Base-by-base conservation (phyloP, 2,329 filamentous ascomycete species). In the Talaromyces marneffei region DNA sequence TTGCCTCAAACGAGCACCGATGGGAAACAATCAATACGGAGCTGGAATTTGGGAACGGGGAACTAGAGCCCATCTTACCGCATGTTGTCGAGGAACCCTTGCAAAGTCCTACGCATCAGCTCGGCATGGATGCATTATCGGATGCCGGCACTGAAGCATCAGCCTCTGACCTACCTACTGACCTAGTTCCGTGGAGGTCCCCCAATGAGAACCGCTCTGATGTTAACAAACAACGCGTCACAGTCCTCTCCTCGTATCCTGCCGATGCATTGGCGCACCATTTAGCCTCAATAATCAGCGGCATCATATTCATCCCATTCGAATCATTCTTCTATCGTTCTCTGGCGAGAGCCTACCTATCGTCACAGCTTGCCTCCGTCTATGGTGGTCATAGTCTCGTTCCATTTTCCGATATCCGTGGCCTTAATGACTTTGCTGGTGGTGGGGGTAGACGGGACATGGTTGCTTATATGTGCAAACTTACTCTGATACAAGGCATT, bases 231-330 rank as follows among this genome's bases (percentile, higher is more conserved):
- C 75, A 77, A 64, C 71, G 75, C 50, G 72, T 79, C 16, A 79
- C 76, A 3, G 73, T 78, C 16, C 74, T 79, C 27, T 78, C 76
- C 3, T 73, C 72, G 8, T 73, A 76, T 35, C 74, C 76, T 4
- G 72, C 74, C 10, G 76, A 78, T 64, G 74, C 75, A 7, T 69
- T 79, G 27, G 72, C 77, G 20, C 77, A 74, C 4, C 75, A 78
- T 53, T 66, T 78, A 25, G 72, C 77, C 7, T 69, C 72, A 5
- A 64, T 77, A 37, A 65, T 76, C 39, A 75, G 72, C 8, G 71
- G 66, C 12, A 65, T 74, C n/a, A 63, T 78, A 8, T 73, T 78
- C 48, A 70, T 75, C 7, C 76, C 77, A 0, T 65, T 78, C 25
- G 76, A 78, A 65, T 72, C 74, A 6, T 65, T 77, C 10, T 77